These are phyloP conservation scores for Strombidium stylifer DNA, from an alignment of 73 alveolate species.

Conservation along the genomic window DNA sequence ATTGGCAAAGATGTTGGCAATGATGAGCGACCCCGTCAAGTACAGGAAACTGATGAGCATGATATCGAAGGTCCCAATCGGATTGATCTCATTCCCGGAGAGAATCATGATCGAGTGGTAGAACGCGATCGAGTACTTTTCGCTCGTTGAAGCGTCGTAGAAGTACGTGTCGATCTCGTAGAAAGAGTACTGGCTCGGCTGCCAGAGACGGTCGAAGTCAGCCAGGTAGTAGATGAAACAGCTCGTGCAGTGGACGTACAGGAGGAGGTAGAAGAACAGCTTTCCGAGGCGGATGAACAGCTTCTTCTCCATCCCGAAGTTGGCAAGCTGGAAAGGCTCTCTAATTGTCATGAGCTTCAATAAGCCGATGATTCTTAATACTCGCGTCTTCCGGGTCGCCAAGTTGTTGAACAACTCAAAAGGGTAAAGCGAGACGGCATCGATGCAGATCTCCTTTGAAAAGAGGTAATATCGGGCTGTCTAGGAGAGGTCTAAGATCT, in stretches of 20 bases:
- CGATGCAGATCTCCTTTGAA: no score
- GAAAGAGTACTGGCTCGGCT: constrained; percentile 19
- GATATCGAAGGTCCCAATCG: constrained; percentile 2
- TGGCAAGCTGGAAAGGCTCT: no score
- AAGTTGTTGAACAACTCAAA: no score
- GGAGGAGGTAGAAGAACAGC: constrained; percentile 12
- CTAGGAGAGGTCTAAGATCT: no score
- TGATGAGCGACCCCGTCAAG: constrained; percentile 11
- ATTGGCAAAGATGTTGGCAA: constrained; percentile 33
- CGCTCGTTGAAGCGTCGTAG: background rate
- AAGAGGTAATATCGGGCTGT: no score
- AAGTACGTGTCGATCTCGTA: background rate
- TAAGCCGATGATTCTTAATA: no score
- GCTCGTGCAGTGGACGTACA: constrained; percentile 33
- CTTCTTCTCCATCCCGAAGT: no score
- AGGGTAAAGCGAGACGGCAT: no score
- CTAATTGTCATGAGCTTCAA: no score
- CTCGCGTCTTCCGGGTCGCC: no score
- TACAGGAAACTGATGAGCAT: background rate
- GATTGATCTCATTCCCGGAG: no score
- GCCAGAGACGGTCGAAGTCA: constrained; percentile 11
- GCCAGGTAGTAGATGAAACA: constrained; percentile 39
- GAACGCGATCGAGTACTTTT: background rate
- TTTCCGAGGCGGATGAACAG: no score
- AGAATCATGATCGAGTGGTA: constrained; percentile 40